Percentiles rank a stretch among this genome's conserved stretches.
Conservation (phyloP, 2,329 filamentous ascomycete species). For the Pyricularia pennisetigena region DNA sequence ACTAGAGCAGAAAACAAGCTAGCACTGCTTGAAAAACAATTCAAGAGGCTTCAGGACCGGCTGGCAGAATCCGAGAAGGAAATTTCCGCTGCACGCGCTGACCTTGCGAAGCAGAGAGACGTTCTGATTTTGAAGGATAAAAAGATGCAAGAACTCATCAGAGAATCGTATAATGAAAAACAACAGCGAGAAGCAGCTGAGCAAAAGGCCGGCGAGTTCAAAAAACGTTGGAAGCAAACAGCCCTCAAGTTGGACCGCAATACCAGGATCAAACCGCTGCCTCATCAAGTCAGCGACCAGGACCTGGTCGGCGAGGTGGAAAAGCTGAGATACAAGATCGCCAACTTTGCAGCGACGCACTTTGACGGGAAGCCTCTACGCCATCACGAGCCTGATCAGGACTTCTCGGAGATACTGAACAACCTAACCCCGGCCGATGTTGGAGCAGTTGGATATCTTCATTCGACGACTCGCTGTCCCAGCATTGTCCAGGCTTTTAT, state of each 20-base stretch:
- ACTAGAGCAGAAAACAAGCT: not conserved
- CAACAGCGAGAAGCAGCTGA: not conserved
- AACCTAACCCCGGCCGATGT: not conserved
- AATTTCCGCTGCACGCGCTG: not conserved
- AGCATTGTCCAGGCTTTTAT: not conserved
- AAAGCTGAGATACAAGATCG: constrained; percentile 2
- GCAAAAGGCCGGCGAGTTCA: not conserved
- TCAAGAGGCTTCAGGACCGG: not conserved
- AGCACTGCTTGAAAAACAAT: not conserved
- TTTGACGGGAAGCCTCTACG: not conserved
- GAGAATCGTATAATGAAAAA: not conserved
- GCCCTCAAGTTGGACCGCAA: not conserved
- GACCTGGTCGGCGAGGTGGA: not conserved
- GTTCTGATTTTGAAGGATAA: not conserved
- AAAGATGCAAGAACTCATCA: not conserved
- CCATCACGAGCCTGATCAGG: too few relatives aligned
- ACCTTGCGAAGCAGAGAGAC: not conserved
- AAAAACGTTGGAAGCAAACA: not conserved
- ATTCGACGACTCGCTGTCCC: not conserved
- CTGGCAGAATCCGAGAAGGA: not conserved
- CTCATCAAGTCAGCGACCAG: not conserved
- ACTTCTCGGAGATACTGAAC: not conserved
- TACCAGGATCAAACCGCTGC: not conserved
- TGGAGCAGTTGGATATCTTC: not conserved
- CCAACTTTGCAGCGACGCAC: constrained; percentile 2